phyloP scores from a whole-genome alignment of 1,139 yeast species.

The Pichia cactophila region DNA sequence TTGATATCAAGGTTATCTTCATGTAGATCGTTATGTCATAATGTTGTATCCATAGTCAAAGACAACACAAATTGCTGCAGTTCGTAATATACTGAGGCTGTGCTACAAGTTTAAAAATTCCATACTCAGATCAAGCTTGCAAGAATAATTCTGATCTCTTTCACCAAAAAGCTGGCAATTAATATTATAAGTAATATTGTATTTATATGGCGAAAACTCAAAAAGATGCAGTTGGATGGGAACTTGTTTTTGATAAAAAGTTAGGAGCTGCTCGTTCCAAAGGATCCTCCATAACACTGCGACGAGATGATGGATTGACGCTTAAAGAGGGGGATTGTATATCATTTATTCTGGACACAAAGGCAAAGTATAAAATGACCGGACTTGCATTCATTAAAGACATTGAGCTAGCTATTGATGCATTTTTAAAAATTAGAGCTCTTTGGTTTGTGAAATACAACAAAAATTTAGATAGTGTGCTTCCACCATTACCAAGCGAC shows the following conservation, averaged over 20 bases:
- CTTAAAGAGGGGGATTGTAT: conserved; percentile 38
- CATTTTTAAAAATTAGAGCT: conserved; percentile 34
- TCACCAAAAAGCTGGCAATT: too few species aligned
- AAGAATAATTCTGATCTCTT: too few species aligned
- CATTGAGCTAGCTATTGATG: conserved; percentile 34
- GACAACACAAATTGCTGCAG: too few species aligned
- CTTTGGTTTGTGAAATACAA: conserved; percentile 31
- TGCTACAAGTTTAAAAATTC: too few species aligned
- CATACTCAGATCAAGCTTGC: not conserved
- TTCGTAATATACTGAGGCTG: too few species aligned
- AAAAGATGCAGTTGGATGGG: conserved; percentile 23
- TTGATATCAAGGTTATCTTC: too few species aligned
- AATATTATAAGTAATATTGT: not conserved
- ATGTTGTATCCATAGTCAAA: too few species aligned
- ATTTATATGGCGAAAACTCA: conserved; percentile 18
- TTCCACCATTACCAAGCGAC: conserved; percentile 12
- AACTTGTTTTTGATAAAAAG: conserved; percentile 14
- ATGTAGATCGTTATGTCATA: too few species aligned
- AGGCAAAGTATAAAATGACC: not conserved
- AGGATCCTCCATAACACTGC: conserved; percentile 16
- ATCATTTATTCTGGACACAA: conserved; percentile 18
- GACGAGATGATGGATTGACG: conserved; percentile 32
- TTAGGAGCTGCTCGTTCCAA: conserved; percentile 13
- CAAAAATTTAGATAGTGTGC: conserved; percentile 19
- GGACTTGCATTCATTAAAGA: conserved; percentile 36